These are phyloP conservation scores for Fraxinus baroniana DNA, from an alignment of 305 asterid species.

Conservation along the genomic window DNA sequence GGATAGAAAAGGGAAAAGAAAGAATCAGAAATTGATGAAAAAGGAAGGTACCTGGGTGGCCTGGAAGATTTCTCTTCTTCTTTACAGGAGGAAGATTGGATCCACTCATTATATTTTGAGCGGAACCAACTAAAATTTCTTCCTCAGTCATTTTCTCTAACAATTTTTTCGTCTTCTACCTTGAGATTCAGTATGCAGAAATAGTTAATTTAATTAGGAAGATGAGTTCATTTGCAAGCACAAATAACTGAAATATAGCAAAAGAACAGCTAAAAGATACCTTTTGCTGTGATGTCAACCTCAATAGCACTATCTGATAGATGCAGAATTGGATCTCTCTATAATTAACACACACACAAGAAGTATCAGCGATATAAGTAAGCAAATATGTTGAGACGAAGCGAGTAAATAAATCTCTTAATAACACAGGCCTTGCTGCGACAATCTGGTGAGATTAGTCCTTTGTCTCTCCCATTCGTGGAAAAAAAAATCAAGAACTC, in stretches of 20 bases:
- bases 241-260: background rate
- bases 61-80: conserved; percentile 89
- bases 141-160: conserved; percentile 51
- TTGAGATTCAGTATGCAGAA: conserved; percentile 3
- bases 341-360: background rate
- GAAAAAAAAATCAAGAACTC: background rate
- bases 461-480: background rate
- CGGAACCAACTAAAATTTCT: conserved; percentile 36
- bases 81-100: conserved; percentile 52
- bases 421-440: conserved; percentile 17
- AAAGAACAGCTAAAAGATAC: conserved; percentile 33
- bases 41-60: conserved; percentile 57
- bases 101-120: conserved; percentile 35
- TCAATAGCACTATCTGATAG: conserved; percentile 19
- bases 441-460: conserved; percentile 4
- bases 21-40: background rate
- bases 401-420: conserved; percentile 33
- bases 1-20: background rate
- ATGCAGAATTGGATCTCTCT: conserved; percentile 23
- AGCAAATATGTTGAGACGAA: conserved; percentile 26
- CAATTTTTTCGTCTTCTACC: background rate
- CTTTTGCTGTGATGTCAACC: conserved; percentile 47
- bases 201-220: background rate
- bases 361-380: conserved; percentile 17
- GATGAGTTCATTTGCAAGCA: conserved; percentile 1